Conservation (phyloP, 768 basidiomycete species). For the Zangia roseola region DNA sequence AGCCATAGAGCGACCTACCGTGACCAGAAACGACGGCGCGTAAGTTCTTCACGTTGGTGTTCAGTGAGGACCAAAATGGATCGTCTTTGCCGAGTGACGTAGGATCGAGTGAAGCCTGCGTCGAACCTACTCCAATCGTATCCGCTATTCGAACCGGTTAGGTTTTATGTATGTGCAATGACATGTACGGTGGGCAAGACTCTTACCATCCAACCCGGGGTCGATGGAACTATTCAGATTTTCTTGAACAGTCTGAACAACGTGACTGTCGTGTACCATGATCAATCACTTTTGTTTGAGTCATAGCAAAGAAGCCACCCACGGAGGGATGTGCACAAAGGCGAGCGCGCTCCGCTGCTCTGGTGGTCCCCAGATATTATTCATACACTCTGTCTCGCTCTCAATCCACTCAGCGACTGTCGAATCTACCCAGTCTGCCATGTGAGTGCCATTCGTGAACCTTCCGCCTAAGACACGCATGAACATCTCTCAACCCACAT, state of each 20-base stretch:
- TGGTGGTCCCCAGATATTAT: slow-evolving; percentile 55
- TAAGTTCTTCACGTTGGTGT: slow-evolving; percentile 58
- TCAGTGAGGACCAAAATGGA: slow-evolving; percentile 63
- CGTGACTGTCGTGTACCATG: slow-evolving; percentile 6
- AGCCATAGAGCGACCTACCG: slow-evolving; percentile 37
- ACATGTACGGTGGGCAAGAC: too few species aligned
- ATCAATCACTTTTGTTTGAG: neutral
- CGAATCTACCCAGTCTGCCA: slow-evolving; percentile 69
- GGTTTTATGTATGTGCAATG: too few species aligned
- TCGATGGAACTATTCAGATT: slow-evolving; percentile 38
- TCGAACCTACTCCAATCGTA: slow-evolving; percentile 51
- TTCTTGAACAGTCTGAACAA: slow-evolving; percentile 35
- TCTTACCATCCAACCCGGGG: slow-evolving; percentile 34
- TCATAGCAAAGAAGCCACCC: slow-evolving; percentile 23
- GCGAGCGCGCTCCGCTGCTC: slow-evolving; percentile 55
- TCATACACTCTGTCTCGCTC: slow-evolving; percentile 52
- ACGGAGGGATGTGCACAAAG: slow-evolving; percentile 79
- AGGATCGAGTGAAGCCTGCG: slow-evolving; percentile 49
- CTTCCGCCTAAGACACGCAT: slow-evolving; percentile 43
- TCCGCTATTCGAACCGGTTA: slow-evolving; percentile 42
- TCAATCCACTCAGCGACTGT: slow-evolving; percentile 62
- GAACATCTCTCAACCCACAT: neutral
- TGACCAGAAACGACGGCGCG: slow-evolving; percentile 71
- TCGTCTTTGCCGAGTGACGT: slow-evolving; percentile 45
- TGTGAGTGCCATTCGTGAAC: slow-evolving; percentile 40